Conservation (phyloP, 495 filamentous ascomycete genomes). For the Aspergillus baeticus region DNA sequence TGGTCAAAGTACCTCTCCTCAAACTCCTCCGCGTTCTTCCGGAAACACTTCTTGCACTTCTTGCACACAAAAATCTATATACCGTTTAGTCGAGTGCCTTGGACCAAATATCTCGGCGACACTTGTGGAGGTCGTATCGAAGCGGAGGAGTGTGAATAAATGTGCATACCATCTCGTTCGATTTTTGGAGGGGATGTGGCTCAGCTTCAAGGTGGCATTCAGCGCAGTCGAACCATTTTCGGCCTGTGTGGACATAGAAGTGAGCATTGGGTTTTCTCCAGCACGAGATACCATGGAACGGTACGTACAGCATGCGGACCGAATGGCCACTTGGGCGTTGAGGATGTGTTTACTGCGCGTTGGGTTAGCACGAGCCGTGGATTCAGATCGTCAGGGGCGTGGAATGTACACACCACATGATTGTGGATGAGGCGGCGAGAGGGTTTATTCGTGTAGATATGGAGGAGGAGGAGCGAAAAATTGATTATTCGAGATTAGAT, state of each 20-base stretch:
- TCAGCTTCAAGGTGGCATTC: conserved; percentile 88
- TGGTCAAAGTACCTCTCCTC: conserved; percentile 66
- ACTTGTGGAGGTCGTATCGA: not conserved
- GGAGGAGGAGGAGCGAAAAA: not conserved
- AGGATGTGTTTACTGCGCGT: conserved; percentile 83
- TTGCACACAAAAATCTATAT: conserved; percentile 81
- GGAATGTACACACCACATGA: conserved; percentile 10
- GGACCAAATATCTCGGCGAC: not conserved
- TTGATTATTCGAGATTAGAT: conserved; percentile 1
- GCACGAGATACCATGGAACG: not conserved
- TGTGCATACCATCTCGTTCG: conserved; percentile 70
- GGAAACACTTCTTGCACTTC: conserved; percentile 97
- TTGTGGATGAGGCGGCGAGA: not conserved
- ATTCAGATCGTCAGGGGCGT: not conserved
- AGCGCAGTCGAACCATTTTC: conserved; percentile 98
- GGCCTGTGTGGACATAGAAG: conserved; percentile 47
- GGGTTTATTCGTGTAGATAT: not conserved
- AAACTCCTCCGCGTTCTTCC: conserved; percentile 86
- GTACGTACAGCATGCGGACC: conserved; percentile 85
- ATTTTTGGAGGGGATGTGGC: conserved; percentile 70
- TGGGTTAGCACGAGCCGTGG: not conserved
- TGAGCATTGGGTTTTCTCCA: not conserved
- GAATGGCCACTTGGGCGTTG: conserved; percentile 96
- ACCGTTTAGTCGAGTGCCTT: not conserved
- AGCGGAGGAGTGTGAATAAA: not conserved